Conservation (phyloP, 495 filamentous ascomycete genomes). For the Aspergillus steynii region DNA sequence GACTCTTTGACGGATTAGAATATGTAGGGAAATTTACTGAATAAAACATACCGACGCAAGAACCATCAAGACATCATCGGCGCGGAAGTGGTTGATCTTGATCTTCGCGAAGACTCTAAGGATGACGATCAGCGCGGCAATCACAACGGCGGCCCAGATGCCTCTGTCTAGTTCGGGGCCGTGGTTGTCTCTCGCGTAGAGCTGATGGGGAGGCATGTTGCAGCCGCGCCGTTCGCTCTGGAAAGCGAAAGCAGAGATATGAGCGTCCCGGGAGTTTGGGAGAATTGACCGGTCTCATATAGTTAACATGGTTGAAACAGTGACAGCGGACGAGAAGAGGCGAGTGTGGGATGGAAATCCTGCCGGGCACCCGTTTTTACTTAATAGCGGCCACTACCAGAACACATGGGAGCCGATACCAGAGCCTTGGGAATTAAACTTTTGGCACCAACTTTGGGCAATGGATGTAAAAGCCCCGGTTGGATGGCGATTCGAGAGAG, state of each 20-base stretch:
- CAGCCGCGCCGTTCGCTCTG: neutral
- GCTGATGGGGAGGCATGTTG: neutral
- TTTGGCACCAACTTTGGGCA: neutral
- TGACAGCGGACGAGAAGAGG: neutral
- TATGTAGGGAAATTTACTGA: neutral
- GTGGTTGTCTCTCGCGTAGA: slow-evolving; percentile 5
- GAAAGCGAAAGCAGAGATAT: neutral
- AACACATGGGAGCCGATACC: neutral
- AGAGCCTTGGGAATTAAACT: neutral
- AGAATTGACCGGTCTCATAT: neutral
- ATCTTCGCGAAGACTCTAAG: slow-evolving; percentile 37
- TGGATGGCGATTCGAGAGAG: neutral
- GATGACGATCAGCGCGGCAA: slow-evolving; percentile 35
- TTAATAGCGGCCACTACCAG: neutral
- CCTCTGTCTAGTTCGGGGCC: slow-evolving; percentile 29
- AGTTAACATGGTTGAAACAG: neutral
- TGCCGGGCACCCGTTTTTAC: neutral
- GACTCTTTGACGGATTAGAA: slow-evolving; percentile 19
- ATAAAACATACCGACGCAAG: slow-evolving; percentile 28
- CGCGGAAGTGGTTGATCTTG: slow-evolving; percentile 33
- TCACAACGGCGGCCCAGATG: slow-evolving; percentile 34
- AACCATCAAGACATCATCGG: slow-evolving; percentile 42
- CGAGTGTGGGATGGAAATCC: neutral
- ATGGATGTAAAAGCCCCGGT: neutral
- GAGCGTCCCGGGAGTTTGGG: too few species aligned